phyloP scores from a whole-genome alignment of 495 filamentous ascomycete genomes.

The Penicillium arizonense region DNA sequence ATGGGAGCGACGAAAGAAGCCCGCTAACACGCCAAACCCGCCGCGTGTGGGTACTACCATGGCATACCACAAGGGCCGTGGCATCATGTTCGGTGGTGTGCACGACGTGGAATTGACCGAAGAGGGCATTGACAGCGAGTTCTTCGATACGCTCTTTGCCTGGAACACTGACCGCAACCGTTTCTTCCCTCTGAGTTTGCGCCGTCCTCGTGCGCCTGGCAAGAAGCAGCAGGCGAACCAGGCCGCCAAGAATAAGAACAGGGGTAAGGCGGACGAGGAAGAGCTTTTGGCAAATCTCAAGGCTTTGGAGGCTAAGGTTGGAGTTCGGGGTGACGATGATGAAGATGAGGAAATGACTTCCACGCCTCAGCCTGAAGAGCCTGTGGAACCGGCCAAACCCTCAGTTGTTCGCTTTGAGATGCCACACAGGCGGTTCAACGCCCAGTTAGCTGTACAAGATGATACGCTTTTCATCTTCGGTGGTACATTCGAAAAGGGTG shows the following conservation, averaged over 20 bases:
- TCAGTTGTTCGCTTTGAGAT: conserved; percentile 63
- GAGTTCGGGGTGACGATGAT: conserved; percentile 50
- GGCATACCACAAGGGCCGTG: conserved; percentile 87
- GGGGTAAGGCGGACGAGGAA: conserved; percentile 83
- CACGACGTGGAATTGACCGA: conserved; percentile 92
- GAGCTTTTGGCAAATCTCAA: conserved; percentile 84
- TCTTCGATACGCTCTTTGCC: conserved; percentile 84
- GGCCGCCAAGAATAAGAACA: conserved; percentile 58
- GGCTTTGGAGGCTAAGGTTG: conserved; percentile 68
- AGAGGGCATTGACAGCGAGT: conserved; percentile 93
- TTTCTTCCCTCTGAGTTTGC: conserved; percentile 80
- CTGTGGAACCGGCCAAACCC: conserved; percentile 49
- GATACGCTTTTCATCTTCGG: conserved; percentile 92
- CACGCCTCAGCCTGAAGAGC: conserved; percentile 45
- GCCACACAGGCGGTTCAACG: conserved; percentile 86
- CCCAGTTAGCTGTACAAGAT: conserved; percentile 83
- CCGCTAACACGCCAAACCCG: conserved; percentile 83
- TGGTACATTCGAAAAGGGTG: conserved; percentile 91
- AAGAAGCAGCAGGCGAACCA: conserved; percentile 60
- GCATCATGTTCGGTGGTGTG: conserved; percentile 91
- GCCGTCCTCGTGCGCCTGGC: conserved; percentile 59
- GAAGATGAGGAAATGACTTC: conserved; percentile 49
- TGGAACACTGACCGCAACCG: conserved; percentile 95
- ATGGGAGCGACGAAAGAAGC: conserved; percentile 92
- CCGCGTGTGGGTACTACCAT: conserved; percentile 84